Percentiles rank a stretch among this genome's conserved stretches.
Conservation (phyloP, 441 rosid species). For the Lepidium campestre region DNA sequence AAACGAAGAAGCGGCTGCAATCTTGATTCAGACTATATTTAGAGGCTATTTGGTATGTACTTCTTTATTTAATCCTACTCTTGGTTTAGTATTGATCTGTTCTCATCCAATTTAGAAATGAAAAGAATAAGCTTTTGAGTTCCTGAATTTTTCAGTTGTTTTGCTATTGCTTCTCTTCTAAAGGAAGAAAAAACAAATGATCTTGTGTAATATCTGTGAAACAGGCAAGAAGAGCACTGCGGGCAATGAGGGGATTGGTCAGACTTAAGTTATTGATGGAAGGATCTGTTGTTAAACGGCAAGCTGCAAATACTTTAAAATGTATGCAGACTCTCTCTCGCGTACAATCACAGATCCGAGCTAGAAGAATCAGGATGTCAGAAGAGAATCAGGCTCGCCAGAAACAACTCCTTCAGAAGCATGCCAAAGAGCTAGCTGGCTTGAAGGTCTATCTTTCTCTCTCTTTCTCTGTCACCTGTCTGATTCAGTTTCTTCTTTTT, state of each 20-base stretch:
- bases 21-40: slow-evolving; percentile 81
- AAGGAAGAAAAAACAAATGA: not conserved
- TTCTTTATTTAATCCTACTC: not conserved
- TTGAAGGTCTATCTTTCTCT: slow-evolving; percentile 40
- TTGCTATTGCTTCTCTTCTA: not conserved
- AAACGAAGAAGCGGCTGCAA: slow-evolving; percentile 72
- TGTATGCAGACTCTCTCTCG: slow-evolving; percentile 87
- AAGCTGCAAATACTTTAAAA: slow-evolving; percentile 64
- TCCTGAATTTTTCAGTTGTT: not conserved
- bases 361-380: slow-evolving; percentile 67
- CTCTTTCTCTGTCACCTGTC: not conserved
- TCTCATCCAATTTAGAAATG: not conserved
- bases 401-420: slow-evolving; percentile 79
- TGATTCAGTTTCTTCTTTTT: not conserved
- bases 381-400: slow-evolving; percentile 94
- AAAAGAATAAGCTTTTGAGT: not conserved
- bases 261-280: slow-evolving; percentile 77
- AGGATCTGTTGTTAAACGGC: slow-evolving; percentile 76
- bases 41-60: slow-evolving; percentile 65
- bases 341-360: slow-evolving; percentile 72
- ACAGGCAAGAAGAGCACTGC: slow-evolving; percentile 74
- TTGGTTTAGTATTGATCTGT: not conserved
- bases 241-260: slow-evolving; percentile 68
- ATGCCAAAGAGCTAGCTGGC: slow-evolving; percentile 70
- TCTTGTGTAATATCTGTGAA: slow-evolving; percentile 1